phyloP scores from a whole-genome alignment of 2,329 filamentous ascomycete genomes.

The Ophiostoma montium region DNA sequence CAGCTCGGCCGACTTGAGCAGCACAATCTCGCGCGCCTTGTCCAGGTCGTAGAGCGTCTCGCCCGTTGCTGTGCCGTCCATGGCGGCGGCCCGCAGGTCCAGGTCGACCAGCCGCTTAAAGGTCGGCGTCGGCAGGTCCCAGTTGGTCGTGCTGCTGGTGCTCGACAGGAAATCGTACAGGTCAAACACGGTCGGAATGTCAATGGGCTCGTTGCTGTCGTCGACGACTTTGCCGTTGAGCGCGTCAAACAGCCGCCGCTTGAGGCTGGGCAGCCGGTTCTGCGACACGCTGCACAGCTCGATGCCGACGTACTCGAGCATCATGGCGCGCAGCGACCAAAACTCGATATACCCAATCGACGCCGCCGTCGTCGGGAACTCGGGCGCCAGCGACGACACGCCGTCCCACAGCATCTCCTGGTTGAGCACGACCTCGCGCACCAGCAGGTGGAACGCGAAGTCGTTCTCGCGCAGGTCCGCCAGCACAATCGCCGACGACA shows the following conservation, averaged over 20 bases:
- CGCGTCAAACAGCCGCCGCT: constrained; percentile 53
- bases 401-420: constrained; percentile 63
- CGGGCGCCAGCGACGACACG: constrained; percentile 39
- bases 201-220: constrained; percentile 51
- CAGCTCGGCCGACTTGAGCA: constrained; percentile 52
- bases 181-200: constrained; percentile 69
- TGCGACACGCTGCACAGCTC: constrained; percentile 70
- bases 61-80: constrained; percentile 40
- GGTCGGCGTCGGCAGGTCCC: constrained; percentile 35
- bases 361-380: constrained; percentile 56
- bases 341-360: constrained; percentile 63
- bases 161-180: constrained; percentile 73
- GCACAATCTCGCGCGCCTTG: constrained; percentile 59
- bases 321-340: constrained; percentile 58
- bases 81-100: constrained; percentile 54
- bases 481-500: constrained; percentile 64
- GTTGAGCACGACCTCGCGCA: constrained; percentile 56
- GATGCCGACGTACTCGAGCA: constrained; percentile 72
- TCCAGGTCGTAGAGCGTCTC: constrained; percentile 51
- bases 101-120: constrained; percentile 50
- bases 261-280: constrained; percentile 54
- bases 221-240: constrained; percentile 64
- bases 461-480: constrained; percentile 67
- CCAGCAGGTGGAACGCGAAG: constrained; percentile 64
- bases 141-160: constrained; percentile 34